phyloP scores from a whole-genome alignment of 2,329 filamentous ascomycete genomes.

The Neopestalotiopsis clavispora region DNA sequence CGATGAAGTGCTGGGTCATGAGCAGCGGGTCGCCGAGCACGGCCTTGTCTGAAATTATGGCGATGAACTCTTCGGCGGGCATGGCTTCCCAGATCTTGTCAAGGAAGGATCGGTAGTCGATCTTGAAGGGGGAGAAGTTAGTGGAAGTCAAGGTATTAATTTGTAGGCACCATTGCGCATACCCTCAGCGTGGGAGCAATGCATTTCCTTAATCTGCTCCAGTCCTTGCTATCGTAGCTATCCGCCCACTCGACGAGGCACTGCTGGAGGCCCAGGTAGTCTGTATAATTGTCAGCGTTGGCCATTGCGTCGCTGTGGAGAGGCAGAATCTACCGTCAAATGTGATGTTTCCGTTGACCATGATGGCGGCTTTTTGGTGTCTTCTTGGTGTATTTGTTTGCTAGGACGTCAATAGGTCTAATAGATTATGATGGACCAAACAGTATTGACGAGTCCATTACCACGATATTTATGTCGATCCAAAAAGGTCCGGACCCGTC shows the following conservation, averaged over 20 bases:
- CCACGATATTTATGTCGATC: conserved; percentile 11
- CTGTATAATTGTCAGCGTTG: conserved; percentile 21
- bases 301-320: not conserved
- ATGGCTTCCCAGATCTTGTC: conserved; percentile 65
- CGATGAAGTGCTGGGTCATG: conserved; percentile 70
- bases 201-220: conserved; percentile 60
- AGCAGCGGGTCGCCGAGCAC: conserved; percentile 67
- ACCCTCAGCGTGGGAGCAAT: conserved; percentile 65
- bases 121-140: conserved; percentile 41
- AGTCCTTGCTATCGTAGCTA: conserved; percentile 69
- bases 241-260: conserved; percentile 62
- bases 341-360: conserved; percentile 21
- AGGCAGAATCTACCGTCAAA: conserved; percentile 16
- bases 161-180: conserved; percentile 23
- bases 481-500: not conserved
- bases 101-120: conserved; percentile 73
- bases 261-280: conserved; percentile 36
- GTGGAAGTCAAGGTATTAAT: conserved; percentile 10
- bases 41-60: conserved; percentile 59
- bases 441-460: not conserved
- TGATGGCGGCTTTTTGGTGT: conserved; percentile 7
- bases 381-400: not conserved
- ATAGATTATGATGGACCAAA: not conserved
- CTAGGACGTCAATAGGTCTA: not conserved
- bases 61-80: conserved; percentile 64